Base-by-base conservation (phyloP, 2,329 filamentous ascomycete genomes). In the Immersiporthe knoxdaviesiana region DNA sequence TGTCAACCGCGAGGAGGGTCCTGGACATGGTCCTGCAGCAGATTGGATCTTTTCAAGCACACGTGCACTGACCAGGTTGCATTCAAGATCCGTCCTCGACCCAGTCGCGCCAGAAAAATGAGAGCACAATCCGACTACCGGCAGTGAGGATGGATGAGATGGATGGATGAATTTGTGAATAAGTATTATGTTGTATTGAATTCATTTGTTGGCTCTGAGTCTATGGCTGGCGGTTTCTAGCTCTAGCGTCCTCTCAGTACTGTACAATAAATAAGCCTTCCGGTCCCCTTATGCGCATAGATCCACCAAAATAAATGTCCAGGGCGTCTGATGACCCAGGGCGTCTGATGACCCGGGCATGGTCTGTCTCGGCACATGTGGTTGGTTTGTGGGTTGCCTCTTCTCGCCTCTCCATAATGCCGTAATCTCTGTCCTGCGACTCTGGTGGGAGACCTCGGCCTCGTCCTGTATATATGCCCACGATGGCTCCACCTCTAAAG, bases 1-100 rank as follows among this genome's bases (percentile, higher is more conserved):
- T 44, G 59, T 62, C 59, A 62, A n/a, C 21, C 16, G 44, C 30
- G 54, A 3, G 21, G 11, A 54, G 44, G 44, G 44, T 11, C 44
- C 44, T n/a, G 44, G n/a, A 37, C 39, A 11, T 24, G 32, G n/a
- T 56, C 52, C 21, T 65, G 47, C n/a, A 41, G 35, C 47, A 56
- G 52, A 56, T 65, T 65, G 63, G 30, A 65, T 30, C 30, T 65
- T 10, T 54, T 54, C 50, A 56, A 50, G 32, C 63, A 65, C 50
- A 16, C 35, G 30, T 18, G 63, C 63, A 41, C 39, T 41, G 50
- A 30, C 63, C 63, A 65, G 63, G 63, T 65, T 58, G 63, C 63
- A 65, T 54, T 39, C 37, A 37, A 65, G 47, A 41, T 58, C 63
- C 39, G 47, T 11, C 32, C 16, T 56, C 2, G 50, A 41, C 50